phyloP scores from a whole-genome alignment of 805 yeast species.

The Metschnikowia continentalis region DNA sequence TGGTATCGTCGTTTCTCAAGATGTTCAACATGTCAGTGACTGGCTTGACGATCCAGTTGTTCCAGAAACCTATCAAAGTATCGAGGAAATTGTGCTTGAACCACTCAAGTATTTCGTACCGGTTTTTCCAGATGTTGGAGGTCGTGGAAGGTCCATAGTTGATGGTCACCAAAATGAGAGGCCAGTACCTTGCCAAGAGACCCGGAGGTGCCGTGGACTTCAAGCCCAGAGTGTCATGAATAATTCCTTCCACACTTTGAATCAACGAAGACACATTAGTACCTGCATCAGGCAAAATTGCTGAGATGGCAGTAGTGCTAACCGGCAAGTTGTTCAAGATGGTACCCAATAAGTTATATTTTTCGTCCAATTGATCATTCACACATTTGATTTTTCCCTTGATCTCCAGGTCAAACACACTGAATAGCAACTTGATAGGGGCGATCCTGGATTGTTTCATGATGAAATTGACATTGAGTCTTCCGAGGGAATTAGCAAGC shows the following conservation, averaged over 20 bases:
- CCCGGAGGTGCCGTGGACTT: slow-evolving; percentile 13
- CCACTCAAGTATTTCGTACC: slow-evolving; percentile 55
- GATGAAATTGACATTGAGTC: slow-evolving; percentile 14
- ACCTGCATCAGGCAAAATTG: slow-evolving; percentile 5
- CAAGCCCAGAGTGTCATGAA: slow-evolving; percentile 1
- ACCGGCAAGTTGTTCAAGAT: slow-evolving; percentile 21
- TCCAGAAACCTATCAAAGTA: slow-evolving; percentile 62
- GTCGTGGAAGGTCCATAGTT: slow-evolving; percentile 54
- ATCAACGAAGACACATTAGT: slow-evolving; percentile 3
- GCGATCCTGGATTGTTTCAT: slow-evolving; percentile 12
- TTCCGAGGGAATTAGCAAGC: background rate
- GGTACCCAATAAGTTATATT: slow-evolving; percentile 23
- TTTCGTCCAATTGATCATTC: slow-evolving; percentile 20
- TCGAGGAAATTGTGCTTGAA: slow-evolving; percentile 53
- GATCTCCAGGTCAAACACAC: slow-evolving; percentile 25
- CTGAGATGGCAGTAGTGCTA: slow-evolving; percentile 1
- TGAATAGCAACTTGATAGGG: slow-evolving; percentile 18
- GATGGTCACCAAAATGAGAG: slow-evolving; percentile 38
- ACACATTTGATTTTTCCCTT: slow-evolving; percentile 19
- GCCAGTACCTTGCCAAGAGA: slow-evolving; percentile 55
- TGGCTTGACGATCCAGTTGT: slow-evolving; percentile 84
- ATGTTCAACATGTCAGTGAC: slow-evolving; percentile 66
- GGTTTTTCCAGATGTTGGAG: slow-evolving; percentile 43
- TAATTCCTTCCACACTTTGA: slow-evolving; percentile 4
- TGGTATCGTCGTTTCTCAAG: slow-evolving; percentile 74